Percentiles rank a stretch among this genome's conserved stretches.
These are phyloP conservation scores for Dimocarpus longan DNA, from an alignment of 345 rosid genomes.

Conservation along the genomic window DNA sequence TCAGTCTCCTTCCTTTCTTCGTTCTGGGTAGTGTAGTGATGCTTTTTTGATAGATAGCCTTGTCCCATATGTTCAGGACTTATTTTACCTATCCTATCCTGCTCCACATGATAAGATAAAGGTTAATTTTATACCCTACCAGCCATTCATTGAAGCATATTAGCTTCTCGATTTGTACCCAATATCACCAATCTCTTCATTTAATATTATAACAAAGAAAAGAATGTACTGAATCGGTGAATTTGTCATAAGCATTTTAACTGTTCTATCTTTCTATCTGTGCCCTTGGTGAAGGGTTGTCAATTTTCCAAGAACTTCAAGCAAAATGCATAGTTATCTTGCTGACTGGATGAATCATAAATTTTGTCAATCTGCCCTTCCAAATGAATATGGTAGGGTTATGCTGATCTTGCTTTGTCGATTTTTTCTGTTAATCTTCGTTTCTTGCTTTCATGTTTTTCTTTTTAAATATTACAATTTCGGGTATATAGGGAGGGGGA, in stretches of 20 bases:
- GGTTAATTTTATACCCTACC: neutral
- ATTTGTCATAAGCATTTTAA: neutral
- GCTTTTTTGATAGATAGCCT: neutral
- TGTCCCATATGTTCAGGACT: neutral
- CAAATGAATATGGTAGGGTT: neutral
- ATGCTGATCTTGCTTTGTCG: neutral
- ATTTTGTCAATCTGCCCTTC: neutral
- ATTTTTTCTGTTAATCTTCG: neutral
- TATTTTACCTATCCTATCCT: neutral
- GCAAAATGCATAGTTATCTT: neutral
- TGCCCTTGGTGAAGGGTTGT: neutral
- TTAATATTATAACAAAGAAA: neutral
- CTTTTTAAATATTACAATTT: no score
- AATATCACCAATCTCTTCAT: neutral
- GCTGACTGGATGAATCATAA: neutral
- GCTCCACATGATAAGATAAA: neutral
- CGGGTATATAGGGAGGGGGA: no score
- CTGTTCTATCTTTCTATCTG: neutral
- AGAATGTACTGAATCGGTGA: neutral
- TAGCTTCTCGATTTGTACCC: neutral
- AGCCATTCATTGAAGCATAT: neutral
- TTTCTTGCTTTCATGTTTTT: neutral
- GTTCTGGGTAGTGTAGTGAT: no score
- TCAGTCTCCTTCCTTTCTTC: no score
- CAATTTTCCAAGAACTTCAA: neutral